Evolutionary conservation across 768 basidiomycete species (phyloP).

Genomic region (Macrolepiota albuminosa): DNA sequence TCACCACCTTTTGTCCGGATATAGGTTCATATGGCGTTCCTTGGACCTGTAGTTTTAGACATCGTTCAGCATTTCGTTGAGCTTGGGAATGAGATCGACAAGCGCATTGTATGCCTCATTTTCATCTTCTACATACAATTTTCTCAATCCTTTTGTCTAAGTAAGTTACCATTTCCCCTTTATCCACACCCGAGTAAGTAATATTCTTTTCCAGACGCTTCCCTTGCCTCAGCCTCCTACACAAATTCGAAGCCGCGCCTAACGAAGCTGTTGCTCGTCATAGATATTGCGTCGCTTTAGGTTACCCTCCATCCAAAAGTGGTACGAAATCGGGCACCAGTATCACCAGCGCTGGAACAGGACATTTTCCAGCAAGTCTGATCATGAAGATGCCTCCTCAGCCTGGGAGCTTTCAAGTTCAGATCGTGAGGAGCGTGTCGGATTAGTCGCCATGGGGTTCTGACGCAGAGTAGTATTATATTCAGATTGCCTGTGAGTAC

Average conservation of each 20-base stretch:
- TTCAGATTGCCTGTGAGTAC: too few relatives aligned
- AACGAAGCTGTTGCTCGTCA: conserved; percentile 36
- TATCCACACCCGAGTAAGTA: conserved; percentile 18
- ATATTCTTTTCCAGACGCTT: neutral
- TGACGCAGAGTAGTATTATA: too few relatives aligned
- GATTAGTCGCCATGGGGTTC: too few relatives aligned
- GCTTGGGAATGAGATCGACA: conserved; percentile 91
- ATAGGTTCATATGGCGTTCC: conserved; percentile 25
- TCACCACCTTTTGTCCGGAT: too few relatives aligned
- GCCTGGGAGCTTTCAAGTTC: too few relatives aligned
- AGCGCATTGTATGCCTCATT: conserved; percentile 37
- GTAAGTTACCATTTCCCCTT: conserved; percentile 30
- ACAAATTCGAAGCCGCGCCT: conserved; percentile 55
- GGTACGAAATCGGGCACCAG: conserved; percentile 48
- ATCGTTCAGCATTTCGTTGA: conserved; percentile 90
- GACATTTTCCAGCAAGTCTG: neutral
- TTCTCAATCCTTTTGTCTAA: conserved; percentile 23
- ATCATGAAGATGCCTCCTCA: conserved; percentile 23
- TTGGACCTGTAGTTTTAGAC: conserved; percentile 71
- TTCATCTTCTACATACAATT: neutral
- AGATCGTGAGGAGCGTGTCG: too few relatives aligned
- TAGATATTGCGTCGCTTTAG: conserved; percentile 15
- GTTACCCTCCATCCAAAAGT: conserved; percentile 62
- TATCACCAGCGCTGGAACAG: conserved; percentile 48
- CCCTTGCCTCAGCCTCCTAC: conserved; percentile 73